phyloP scores from a whole-genome alignment of 1,284 basidiomycete species.

The Apiotrichum brassicae region DNA sequence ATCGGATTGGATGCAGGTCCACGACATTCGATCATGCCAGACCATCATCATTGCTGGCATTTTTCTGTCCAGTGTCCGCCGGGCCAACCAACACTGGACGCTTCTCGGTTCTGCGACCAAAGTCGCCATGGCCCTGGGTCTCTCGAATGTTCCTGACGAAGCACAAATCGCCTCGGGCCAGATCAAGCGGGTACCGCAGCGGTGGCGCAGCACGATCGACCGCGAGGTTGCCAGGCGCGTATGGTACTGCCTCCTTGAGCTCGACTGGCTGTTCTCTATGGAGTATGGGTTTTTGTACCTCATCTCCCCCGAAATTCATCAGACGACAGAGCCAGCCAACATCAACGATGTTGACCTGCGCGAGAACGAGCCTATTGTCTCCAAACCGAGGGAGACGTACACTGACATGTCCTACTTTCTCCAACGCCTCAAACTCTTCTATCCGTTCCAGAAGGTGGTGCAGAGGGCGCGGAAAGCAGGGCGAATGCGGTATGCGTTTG shows the following conservation, averaged over 20 bases:
- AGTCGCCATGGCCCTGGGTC: conserved; percentile 19
- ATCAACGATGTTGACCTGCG: conserved; percentile 21
- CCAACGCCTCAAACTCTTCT: conserved; percentile 20
- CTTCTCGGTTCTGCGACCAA: conserved; percentile 23
- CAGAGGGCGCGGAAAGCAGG: conserved; percentile 18
- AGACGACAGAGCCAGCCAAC: conserved; percentile 25
- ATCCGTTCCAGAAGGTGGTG: conserved; percentile 22
- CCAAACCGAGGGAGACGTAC: conserved; percentile 16
- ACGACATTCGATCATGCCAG: conserved; percentile 21
- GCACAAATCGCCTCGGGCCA: conserved; percentile 7
- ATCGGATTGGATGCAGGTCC: conserved; percentile 28
- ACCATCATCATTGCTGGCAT: conserved; percentile 23
- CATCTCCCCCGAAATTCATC: conserved; percentile 22
- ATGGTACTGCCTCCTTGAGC: conserved; percentile 23
- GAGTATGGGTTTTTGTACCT: conserved; percentile 25
- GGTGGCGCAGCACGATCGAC: conserved; percentile 22
- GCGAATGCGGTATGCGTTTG: conserved; percentile 20
- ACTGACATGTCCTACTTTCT: conserved; percentile 28
- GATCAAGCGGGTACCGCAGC: conserved; percentile 7
- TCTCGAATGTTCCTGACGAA: conserved; percentile 16
- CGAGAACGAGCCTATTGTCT: conserved; percentile 10
- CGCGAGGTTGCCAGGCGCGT: conserved; percentile 24
- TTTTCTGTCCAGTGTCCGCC: conserved; percentile 18
- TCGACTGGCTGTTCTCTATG: conserved; percentile 26
- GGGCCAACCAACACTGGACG: conserved; percentile 25